Evolutionary conservation across 2,329 filamentous ascomycete species (phyloP).

Genomic region (Aspergillus terreus): DNA sequence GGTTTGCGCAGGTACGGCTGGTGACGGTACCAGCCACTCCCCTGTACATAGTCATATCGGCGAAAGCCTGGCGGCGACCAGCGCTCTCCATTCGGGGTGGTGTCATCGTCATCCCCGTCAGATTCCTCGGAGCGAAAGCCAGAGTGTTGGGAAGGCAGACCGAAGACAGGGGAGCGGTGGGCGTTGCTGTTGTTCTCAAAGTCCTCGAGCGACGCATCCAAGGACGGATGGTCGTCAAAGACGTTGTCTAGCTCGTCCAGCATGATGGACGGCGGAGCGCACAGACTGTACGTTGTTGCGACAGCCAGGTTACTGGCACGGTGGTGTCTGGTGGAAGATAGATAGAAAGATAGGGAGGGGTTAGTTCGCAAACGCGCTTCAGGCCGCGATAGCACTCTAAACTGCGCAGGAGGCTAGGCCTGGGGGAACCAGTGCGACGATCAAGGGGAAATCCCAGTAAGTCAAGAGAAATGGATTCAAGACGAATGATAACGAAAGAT

Average conservation of each 20-base stretch:
- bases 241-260: conserved; percentile 46
- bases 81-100: conserved; percentile 42
- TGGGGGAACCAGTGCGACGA: not conserved
- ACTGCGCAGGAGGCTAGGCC: conserved; percentile 4
- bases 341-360: conserved; percentile 5
- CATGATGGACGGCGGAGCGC: conserved; percentile 39
- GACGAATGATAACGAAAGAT: conserved; percentile 5
- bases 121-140: conserved; percentile 57
- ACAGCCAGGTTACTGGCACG: conserved; percentile 20
- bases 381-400: not conserved
- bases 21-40: conserved; percentile 55
- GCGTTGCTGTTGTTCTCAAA: conserved; percentile 53
- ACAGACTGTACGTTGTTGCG: conserved; percentile 19
- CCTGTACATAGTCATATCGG: conserved; percentile 45
- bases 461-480: conserved; percentile 1
- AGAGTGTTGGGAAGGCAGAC: conserved; percentile 58
- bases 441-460: not conserved
- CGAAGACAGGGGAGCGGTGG: conserved; percentile 50
- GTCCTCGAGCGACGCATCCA: conserved; percentile 60
- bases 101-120: conserved; percentile 38
- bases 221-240: conserved; percentile 57
- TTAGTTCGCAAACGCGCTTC: conserved; percentile 19
- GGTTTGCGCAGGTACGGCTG: conserved; percentile 46
- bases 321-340: conserved; percentile 7
- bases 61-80: conserved; percentile 67